These are phyloP conservation scores for Aureobasidium sp. DNA, from an alignment of 2,329 filamentous ascomycete genomes.

Conservation along the genomic window DNA sequence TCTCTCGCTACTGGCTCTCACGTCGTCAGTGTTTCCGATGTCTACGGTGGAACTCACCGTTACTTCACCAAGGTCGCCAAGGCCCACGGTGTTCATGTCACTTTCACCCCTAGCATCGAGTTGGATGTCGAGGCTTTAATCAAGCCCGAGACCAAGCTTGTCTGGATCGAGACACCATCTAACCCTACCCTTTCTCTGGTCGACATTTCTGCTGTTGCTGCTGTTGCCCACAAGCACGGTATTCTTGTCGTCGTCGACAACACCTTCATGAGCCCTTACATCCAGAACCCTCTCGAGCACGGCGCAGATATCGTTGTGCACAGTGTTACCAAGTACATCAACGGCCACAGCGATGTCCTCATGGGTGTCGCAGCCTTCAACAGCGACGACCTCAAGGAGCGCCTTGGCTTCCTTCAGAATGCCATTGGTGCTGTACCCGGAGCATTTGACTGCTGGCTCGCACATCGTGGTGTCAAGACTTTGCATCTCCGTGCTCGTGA, in stretches of 20 bases:
- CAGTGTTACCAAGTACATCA: conserved; percentile 98
- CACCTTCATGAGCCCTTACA: conserved; percentile 92
- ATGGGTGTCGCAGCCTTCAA: conserved; percentile 98
- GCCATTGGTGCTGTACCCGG: conserved; percentile 93
- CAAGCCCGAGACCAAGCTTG: conserved; percentile 77
- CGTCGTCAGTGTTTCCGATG: conserved; percentile 92
- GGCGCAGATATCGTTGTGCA: conserved; percentile 94
- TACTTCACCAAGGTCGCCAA: conserved; percentile 98
- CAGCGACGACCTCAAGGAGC: conserved; percentile 66
- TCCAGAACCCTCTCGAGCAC: conserved; percentile 92
- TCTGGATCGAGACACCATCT: conserved; percentile 95
- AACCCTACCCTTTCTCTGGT: conserved; percentile 92
- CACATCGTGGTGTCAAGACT: conserved; percentile 93
- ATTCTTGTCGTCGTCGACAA: conserved; percentile 98
- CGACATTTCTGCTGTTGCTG: conserved; percentile 80
- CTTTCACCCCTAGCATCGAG: conserved; percentile 89
- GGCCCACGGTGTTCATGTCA: conserved; percentile 88
- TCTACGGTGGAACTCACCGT: conserved; percentile 95
- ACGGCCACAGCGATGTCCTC: conserved; percentile 90
- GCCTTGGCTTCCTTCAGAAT: conserved; percentile 88
- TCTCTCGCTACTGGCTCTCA: conserved; percentile 85
- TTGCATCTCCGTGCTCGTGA: conserved; percentile 86
- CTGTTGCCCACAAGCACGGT: conserved; percentile 75
- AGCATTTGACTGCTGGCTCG: conserved; percentile 95
- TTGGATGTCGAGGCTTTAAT: conserved; percentile 80